A percentile compares a stretch with the other conserved stretches of the same genome.
phyloP scores from a whole-genome alignment of 805 yeast genomes.

The Candida fluviatilis region DNA sequence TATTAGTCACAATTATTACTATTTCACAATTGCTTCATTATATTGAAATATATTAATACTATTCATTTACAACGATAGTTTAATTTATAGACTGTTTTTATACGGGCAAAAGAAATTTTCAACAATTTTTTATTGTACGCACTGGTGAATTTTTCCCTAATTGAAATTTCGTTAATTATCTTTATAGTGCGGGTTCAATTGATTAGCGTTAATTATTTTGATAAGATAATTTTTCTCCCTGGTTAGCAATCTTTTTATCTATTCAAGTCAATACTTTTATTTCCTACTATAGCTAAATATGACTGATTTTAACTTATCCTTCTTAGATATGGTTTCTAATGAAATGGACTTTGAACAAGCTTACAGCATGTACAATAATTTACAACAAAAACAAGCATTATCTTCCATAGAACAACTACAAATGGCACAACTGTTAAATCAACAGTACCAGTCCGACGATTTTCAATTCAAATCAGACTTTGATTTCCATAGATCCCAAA shows the following conservation, averaged over 20 bases:
- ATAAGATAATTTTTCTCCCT: neutral
- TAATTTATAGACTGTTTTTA: too few species aligned
- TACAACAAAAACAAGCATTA: constrained; percentile 36
- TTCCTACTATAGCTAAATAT: neutral
- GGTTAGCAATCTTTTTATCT: neutral
- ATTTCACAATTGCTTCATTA: too few species aligned
- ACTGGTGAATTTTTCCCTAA: neutral
- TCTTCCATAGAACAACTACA: constrained; percentile 34
- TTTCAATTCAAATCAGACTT: neutral
- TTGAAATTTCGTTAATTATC: neutral
- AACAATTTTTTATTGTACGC: neutral
- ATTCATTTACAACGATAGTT: too few species aligned
- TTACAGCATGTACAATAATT: constrained; percentile 33
- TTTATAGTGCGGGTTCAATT: too few species aligned
- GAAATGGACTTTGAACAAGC: constrained; percentile 47
- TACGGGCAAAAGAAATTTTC: too few species aligned
- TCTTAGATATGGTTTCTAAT: constrained; percentile 27
- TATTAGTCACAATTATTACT: neutral
- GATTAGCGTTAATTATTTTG: too few species aligned
- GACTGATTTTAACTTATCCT: neutral
- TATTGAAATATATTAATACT: too few species aligned
- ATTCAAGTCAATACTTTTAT: neutral
- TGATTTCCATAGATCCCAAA: constrained; percentile 5
- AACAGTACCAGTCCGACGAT: constrained; percentile 1
- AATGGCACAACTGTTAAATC: constrained; percentile 24